These are phyloP conservation scores for Glonium stellatum DNA, from an alignment of 495 filamentous ascomycete genomes.

Conservation along the genomic window DNA sequence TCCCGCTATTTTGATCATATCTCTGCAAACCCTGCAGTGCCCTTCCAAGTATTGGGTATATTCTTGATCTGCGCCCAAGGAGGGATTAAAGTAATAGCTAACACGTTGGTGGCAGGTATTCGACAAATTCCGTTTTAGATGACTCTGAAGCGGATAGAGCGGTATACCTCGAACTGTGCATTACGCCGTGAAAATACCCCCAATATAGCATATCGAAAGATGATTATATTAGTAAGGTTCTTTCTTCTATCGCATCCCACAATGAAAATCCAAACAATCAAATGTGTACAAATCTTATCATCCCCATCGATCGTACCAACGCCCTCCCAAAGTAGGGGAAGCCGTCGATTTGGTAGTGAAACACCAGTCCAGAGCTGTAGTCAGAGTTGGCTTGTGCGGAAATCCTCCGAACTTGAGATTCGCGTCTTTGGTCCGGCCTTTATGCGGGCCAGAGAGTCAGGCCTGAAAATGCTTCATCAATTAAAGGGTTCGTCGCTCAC, in stretches of 20 bases:
- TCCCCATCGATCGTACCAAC: constrained; percentile 66
- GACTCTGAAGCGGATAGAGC: constrained; percentile 68
- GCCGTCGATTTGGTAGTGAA: constrained; percentile 56
- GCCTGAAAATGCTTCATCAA: constrained; percentile 37
- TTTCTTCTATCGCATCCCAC: constrained; percentile 45
- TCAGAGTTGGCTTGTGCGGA: constrained; percentile 76
- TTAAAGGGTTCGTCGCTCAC: neutral
- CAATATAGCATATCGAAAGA: constrained; percentile 48
- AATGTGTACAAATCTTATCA: constrained; percentile 47
- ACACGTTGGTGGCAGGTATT: constrained; percentile 30
- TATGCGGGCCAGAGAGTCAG: constrained; percentile 43
- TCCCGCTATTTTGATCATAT: constrained; percentile 68
- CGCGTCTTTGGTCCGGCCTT: constrained; percentile 52
- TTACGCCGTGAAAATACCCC: constrained; percentile 62
- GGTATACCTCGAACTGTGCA: constrained; percentile 73
- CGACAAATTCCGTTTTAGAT: constrained; percentile 61
- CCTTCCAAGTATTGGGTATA: constrained; percentile 44
- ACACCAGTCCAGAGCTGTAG: constrained; percentile 52
- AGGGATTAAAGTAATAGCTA: neutral
- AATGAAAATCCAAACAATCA: constrained; percentile 8
- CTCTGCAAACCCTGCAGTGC: constrained; percentile 68
- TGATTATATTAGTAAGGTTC: constrained; percentile 58
- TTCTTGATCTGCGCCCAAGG: neutral
- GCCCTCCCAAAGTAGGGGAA: constrained; percentile 48
- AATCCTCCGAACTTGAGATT: constrained; percentile 60